Evolutionary conservation across 805 yeast species (phyloP).

Genomic region (Starmerella kuoi): DNA sequence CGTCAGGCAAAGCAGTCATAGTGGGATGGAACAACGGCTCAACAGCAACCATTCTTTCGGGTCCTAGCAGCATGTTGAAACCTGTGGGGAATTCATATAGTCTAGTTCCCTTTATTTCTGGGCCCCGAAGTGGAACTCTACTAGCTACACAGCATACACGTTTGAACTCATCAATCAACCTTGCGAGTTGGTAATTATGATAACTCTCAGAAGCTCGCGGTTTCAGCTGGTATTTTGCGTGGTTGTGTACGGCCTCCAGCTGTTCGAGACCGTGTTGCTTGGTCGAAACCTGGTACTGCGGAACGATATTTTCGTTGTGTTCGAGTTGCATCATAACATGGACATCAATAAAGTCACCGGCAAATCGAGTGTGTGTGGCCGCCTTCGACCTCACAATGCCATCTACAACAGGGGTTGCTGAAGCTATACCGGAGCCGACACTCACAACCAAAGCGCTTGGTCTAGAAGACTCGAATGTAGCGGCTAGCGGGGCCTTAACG

Average conservation of each 20-base stretch:
- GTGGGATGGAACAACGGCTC: slow-evolving; percentile 66
- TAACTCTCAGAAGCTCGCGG: slow-evolving; percentile 29
- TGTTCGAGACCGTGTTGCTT: slow-evolving; percentile 22
- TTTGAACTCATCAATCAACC: slow-evolving; percentile 59
- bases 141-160: slow-evolving; percentile 34
- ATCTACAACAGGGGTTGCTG: slow-evolving; percentile 42
- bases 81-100: slow-evolving; percentile 53
- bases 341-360: slow-evolving; percentile 71
- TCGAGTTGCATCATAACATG: slow-evolving; percentile 44
- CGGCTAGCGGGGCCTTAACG: slow-evolving; percentile 71
- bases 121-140: slow-evolving; percentile 17
- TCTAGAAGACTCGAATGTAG: slow-evolving; percentile 76
- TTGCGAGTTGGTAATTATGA: slow-evolving; percentile 45
- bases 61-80: slow-evolving; percentile 36
- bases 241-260: slow-evolving; percentile 6
- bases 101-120: slow-evolving; percentile 35
- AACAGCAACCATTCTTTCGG: slow-evolving; percentile 43
- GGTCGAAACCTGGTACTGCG: slow-evolving; percentile 30
- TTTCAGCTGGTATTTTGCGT: slow-evolving; percentile 2
- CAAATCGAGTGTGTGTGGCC: slow-evolving; percentile 54
- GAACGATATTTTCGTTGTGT: slow-evolving; percentile 28
- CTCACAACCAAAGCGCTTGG: slow-evolving; percentile 79
- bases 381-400: slow-evolving; percentile 31
- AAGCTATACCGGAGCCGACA: slow-evolving; percentile 63
- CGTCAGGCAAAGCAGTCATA: slow-evolving; percentile 36